These are phyloP conservation scores for Colletotrichum sp. DNA, from an alignment of 2,329 filamentous ascomycete species.

Conservation along the genomic window DNA sequence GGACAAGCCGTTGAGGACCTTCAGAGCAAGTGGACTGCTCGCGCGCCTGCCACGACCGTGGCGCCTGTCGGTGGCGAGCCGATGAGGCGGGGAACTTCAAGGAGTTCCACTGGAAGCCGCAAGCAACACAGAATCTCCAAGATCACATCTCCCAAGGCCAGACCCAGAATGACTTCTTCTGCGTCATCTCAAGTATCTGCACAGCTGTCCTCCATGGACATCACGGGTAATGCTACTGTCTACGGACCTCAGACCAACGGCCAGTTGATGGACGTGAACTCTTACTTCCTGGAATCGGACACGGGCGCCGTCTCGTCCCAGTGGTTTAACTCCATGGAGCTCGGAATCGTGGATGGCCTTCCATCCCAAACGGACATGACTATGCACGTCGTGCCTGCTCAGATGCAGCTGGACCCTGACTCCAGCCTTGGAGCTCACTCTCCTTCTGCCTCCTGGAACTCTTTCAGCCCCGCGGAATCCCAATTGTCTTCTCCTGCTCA, in stretches of 20 bases:
- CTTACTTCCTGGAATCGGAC: conserved; percentile 56
- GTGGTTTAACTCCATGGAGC: conserved; percentile 54
- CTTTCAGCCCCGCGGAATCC: conserved; percentile 25
- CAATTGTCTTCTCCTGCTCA: conserved; percentile 19
- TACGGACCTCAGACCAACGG: conserved; percentile 42
- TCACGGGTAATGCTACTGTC: conserved; percentile 53
- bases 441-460: conserved; percentile 52
- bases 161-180: conserved; percentile 44
- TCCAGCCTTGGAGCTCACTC: conserved; percentile 52
- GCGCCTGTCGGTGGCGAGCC: conserved; percentile 37
- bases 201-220: conserved; percentile 56
- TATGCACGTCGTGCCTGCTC: conserved; percentile 61
- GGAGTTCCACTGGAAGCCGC: conserved; percentile 49
- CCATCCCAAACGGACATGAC: conserved; percentile 48
- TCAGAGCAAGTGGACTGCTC: conserved; percentile 52
- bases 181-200: conserved; percentile 53
- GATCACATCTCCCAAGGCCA: conserved; percentile 45
- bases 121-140: conserved; percentile 49
- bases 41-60: conserved; percentile 36
- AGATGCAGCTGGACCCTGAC: conserved; percentile 61
- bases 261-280: conserved; percentile 52
- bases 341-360: conserved; percentile 48
- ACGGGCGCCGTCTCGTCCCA: conserved; percentile 50
- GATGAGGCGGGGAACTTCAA: conserved; percentile 50
- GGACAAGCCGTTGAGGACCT: conserved; percentile 52